These are phyloP conservation scores for Vitis hybrid DNA, from an alignment of 177 flowering plant species.

Conservation along the genomic window DNA sequence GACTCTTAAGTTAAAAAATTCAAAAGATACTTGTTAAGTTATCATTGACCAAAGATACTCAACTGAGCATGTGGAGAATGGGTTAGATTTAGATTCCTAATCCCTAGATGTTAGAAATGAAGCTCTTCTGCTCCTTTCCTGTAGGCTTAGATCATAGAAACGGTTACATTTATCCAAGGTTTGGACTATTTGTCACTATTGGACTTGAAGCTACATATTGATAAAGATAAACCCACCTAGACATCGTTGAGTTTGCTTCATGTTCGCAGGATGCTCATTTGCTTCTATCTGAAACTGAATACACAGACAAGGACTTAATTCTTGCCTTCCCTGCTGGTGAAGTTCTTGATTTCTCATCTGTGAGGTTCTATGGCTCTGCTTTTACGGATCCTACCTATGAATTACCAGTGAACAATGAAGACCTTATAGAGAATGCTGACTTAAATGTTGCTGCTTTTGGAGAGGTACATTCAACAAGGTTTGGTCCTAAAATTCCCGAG, in stretches of 20 bases:
- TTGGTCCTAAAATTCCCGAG: slow-evolving; percentile 12
- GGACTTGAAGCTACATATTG: slow-evolving; percentile 15
- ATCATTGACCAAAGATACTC: no score
- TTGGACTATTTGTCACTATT: not conserved
- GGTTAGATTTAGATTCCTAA: no score
- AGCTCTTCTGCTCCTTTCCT: no score
- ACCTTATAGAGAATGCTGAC: slow-evolving; percentile 18
- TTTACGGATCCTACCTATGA: slow-evolving; percentile 23
- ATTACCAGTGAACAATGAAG: slow-evolving; percentile 23
- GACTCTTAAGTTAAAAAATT: slow-evolving; percentile 28
- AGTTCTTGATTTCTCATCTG: slow-evolving; percentile 30
- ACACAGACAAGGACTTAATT: slow-evolving; percentile 25
- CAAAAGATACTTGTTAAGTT: no score
- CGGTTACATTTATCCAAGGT: no score
- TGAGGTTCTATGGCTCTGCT: slow-evolving; percentile 18
- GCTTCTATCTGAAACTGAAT: slow-evolving; percentile 27
- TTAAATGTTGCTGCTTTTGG: slow-evolving; percentile 19
- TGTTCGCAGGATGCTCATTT: slow-evolving; percentile 19
- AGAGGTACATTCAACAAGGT: slow-evolving; percentile 15
- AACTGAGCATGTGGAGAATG: no score
- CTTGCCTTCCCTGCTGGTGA: slow-evolving; percentile 24
- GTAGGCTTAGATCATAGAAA: no score
- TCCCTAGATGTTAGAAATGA: no score
- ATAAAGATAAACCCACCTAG: slow-evolving; percentile 12
- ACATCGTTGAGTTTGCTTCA: slow-evolving; percentile 18